Conservation (phyloP, 257 asterid genomes). For the Salvia rosmarinus region DNA sequence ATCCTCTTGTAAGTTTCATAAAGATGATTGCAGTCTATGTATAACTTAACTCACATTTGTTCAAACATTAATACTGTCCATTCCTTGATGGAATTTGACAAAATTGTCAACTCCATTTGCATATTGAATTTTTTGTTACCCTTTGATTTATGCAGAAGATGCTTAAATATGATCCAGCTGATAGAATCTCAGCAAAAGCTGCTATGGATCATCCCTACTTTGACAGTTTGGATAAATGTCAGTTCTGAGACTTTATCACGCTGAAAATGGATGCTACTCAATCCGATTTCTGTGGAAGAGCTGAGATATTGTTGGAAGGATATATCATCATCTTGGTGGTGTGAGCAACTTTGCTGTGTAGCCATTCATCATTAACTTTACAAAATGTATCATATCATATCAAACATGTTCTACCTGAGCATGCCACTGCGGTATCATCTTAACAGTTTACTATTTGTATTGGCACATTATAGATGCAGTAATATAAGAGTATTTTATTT, state of each 20-base stretch:
- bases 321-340: constrained; percentile 69
- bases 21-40: neutral
- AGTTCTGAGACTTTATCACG: constrained; percentile 50
- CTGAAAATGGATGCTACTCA: neutral
- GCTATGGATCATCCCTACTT: constrained; percentile 94
- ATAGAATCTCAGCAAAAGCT: constrained; percentile 88
- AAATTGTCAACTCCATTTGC: neutral
- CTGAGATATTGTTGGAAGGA: constrained; percentile 23
- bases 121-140: neutral
- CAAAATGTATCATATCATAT: constrained; percentile 5
- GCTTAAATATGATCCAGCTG: constrained; percentile 85
- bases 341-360: constrained; percentile 19
- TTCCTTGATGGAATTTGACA: neutral
- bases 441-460: constrained; percentile 1
- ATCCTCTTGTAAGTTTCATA: neutral
- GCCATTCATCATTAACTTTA: neutral
- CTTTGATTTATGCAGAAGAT: constrained; percentile 62
- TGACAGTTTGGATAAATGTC: constrained; percentile 87
- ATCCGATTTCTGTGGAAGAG: neutral
- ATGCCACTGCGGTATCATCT: neutral
- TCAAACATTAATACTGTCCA: neutral
- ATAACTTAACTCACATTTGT: neutral
- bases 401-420: constrained; percentile 7
- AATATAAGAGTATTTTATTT: neutral
- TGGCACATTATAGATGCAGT: neutral